Conservation (phyloP, 208 protist species). For the Polymyxa betae region DNA sequence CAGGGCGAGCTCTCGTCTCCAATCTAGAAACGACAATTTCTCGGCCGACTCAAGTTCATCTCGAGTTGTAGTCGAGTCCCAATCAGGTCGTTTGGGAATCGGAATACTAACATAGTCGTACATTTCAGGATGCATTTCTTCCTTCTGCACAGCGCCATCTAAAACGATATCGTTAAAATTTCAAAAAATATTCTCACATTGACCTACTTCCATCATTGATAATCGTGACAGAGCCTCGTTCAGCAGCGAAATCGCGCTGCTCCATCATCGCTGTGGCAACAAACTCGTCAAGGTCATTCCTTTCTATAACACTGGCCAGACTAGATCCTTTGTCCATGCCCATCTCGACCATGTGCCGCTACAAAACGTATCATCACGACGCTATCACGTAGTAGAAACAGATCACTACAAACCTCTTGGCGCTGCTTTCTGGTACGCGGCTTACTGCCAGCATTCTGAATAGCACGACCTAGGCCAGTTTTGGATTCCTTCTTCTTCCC, state of each 20-base stretch:
- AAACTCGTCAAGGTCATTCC: constrained; percentile 32
- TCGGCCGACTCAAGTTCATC: constrained; percentile 33
- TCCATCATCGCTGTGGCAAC: constrained; percentile 34
- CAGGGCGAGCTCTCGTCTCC: constrained; percentile 16
- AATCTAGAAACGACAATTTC: constrained; percentile 3
- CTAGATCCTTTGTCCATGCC: constrained; percentile 13
- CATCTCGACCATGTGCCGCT: constrained; percentile 5
- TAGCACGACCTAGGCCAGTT: background rate
- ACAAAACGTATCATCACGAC: background rate
- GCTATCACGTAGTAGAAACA: background rate
- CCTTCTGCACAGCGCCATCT: background rate
- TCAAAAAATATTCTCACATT: background rate
- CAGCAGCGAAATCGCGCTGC: constrained; percentile 28
- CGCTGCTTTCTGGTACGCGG: constrained; percentile 14
- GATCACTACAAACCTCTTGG: background rate
- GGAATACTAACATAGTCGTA: constrained; percentile 18
- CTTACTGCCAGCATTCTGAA: constrained; percentile 19
- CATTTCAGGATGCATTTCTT: background rate
- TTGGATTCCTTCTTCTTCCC: constrained; percentile 40
- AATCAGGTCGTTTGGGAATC: background rate
- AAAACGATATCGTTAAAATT: background rate
- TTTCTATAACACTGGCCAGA: constrained; percentile 7
- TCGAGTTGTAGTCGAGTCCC: background rate
- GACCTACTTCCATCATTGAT: constrained; percentile 9
- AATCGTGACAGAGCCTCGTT: constrained; percentile 13